Conservation (phyloP, 352 stramenopile species). For the Phytophthora agathidicida region DNA sequence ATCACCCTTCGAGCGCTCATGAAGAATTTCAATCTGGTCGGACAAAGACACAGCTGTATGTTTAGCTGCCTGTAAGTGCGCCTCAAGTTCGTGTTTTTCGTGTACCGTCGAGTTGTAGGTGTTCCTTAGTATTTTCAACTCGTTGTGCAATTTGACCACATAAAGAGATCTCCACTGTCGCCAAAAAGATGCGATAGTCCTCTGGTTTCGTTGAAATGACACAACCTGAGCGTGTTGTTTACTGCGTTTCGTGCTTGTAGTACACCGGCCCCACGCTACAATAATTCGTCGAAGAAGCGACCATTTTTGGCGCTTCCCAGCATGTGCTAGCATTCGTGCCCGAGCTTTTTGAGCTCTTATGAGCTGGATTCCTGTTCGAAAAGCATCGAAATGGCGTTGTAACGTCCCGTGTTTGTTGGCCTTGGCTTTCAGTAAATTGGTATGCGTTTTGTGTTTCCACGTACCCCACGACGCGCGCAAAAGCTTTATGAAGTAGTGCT, state of each 20-base stretch:
- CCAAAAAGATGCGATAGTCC: slow-evolving; percentile 40
- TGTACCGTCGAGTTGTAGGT: slow-evolving; percentile 19
- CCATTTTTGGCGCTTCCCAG: slow-evolving; percentile 31
- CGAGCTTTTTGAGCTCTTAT: slow-evolving; percentile 29
- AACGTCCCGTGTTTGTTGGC: slow-evolving; percentile 54
- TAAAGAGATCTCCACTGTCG: slow-evolving; percentile 42
- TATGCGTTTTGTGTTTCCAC: slow-evolving; percentile 51
- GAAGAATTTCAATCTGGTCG: slow-evolving; percentile 42
- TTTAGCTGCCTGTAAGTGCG: slow-evolving; percentile 45
- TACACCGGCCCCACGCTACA: slow-evolving; percentile 23
- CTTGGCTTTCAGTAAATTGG: slow-evolving; percentile 50
- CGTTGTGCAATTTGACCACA: slow-evolving; percentile 15
- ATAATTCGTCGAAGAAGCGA: slow-evolving; percentile 25
- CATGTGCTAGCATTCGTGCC: slow-evolving; percentile 33
- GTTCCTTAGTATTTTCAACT: slow-evolving; percentile 23
- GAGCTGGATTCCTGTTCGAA: slow-evolving; percentile 42
- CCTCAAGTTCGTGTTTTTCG: slow-evolving; percentile 55
- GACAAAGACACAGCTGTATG: slow-evolving; percentile 44
- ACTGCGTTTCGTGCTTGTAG: slow-evolving; percentile 24
- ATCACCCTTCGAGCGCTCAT: slow-evolving; percentile 32
- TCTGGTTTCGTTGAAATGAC: slow-evolving; percentile 15
- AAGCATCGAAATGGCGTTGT: slow-evolving; percentile 55
- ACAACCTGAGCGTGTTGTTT: slow-evolving; percentile 27
- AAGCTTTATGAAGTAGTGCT: slow-evolving; percentile 80
- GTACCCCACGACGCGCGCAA: slow-evolving; percentile 54